A percentile compares a stretch with the other conserved stretches of the same genome.
Evolutionary conservation across 495 filamentous ascomycete species (phyloP).

Genomic region (Acidomyces sp.): DNA sequence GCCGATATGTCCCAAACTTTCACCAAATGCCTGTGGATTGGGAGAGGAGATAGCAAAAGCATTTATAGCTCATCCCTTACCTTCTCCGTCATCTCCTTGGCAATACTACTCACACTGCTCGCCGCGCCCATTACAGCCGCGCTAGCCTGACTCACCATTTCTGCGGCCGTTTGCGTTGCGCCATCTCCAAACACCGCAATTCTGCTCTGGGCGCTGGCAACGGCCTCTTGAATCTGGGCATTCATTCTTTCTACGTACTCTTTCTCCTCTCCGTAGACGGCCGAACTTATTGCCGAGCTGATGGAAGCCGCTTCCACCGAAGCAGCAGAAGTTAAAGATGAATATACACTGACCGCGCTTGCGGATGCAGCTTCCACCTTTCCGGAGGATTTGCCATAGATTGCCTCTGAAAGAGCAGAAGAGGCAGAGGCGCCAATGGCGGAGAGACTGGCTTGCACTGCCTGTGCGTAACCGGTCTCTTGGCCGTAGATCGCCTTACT

Average conservation of each 20-base stretch:
- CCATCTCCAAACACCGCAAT: constrained; percentile 35
- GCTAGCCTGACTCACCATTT: constrained; percentile 23
- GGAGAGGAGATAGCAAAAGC: too few species aligned
- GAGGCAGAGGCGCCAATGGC: constrained; percentile 40
- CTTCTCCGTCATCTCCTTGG: constrained; percentile 11
- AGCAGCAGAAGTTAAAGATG: constrained; percentile 29
- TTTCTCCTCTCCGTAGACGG: constrained; percentile 36
- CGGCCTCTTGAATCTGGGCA: constrained; percentile 32
- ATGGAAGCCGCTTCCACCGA: constrained; percentile 25
- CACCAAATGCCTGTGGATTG: too few species aligned
- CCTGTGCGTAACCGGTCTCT: constrained; percentile 36
- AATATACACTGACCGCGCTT: constrained; percentile 27
- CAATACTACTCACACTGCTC: constrained; percentile 32
- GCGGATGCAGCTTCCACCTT: constrained; percentile 28
- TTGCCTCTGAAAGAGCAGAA: constrained; percentile 37
- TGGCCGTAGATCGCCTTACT: constrained; percentile 47
- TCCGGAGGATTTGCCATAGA: constrained; percentile 40
- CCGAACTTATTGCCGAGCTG: constrained; percentile 17
- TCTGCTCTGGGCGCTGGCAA: constrained; percentile 38
- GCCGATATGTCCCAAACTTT: too few species aligned
- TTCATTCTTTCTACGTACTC: constrained; percentile 44
- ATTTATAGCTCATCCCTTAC: constrained; percentile 20
- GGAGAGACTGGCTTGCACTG: constrained; percentile 36
- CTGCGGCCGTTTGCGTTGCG: constrained; percentile 26
- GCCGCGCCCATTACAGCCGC: constrained; percentile 36